These are phyloP conservation scores for Gentiana macrophylla DNA, from an alignment of 257 asterid genomes.

Conservation along the genomic window DNA sequence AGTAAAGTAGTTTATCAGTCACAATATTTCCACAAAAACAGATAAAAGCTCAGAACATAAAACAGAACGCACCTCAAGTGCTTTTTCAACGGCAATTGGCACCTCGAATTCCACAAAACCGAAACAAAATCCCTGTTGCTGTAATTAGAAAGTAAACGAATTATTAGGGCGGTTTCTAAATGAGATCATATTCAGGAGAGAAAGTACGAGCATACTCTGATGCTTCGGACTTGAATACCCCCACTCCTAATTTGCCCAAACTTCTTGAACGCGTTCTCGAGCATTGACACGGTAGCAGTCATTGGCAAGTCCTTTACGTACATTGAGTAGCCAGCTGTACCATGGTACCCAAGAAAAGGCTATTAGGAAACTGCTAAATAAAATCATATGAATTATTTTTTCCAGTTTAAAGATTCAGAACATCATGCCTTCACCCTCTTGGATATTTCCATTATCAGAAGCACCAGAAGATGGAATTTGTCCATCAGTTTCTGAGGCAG, in stretches of 20 bases:
- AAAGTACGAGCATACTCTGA: constrained; percentile 39
- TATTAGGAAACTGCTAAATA: background rate
- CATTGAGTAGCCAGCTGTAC: constrained; percentile 79
- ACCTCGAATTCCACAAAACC: constrained; percentile 43
- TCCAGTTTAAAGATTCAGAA: background rate
- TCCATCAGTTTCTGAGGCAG: constrained; percentile 30
- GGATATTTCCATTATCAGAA: constrained; percentile 45
- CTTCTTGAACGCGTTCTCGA: constrained; percentile 67
- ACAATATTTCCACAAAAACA: no score
- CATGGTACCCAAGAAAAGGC: constrained; percentile 4
- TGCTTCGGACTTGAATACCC: constrained; percentile 89
- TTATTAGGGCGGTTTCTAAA: no score
- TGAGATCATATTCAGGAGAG: no score
- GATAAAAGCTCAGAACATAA: background rate
- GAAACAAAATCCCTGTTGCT: constrained; percentile 24
- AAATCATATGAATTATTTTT: background rate
- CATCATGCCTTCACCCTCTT: constrained; percentile 64
- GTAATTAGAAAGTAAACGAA: constrained; percentile 6
- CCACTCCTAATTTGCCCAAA: constrained; percentile 70
- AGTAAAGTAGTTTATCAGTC: no score
- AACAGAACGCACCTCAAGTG: constrained; percentile 26
- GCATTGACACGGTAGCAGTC: constrained; percentile 47
- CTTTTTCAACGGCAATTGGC: constrained; percentile 33
- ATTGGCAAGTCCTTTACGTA: constrained; percentile 79
- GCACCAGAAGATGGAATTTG: constrained; percentile 34